A percentile compares a stretch with the other conserved stretches of the same genome.
Conservation (phyloP, 2,329 filamentous ascomycete species). For the Monosporascus sp. region DNA sequence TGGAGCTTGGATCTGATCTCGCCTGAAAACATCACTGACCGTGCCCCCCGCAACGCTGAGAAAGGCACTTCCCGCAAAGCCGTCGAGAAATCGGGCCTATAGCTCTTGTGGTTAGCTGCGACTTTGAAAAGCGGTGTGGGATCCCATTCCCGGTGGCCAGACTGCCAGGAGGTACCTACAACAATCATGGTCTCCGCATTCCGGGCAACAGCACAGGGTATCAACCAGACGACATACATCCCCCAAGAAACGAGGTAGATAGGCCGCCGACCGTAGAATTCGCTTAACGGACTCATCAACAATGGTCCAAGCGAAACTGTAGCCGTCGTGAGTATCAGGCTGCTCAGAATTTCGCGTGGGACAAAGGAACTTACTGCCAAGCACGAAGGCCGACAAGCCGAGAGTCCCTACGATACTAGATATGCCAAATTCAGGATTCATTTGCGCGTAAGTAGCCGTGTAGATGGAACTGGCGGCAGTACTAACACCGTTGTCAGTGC, state of each 20-base stretch:
- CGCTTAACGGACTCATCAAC: slow-evolving; percentile 57
- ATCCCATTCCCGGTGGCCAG: neutral
- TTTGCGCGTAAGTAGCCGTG: slow-evolving; percentile 72
- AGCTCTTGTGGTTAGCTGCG: neutral
- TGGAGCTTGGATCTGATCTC: slow-evolving; percentile 64
- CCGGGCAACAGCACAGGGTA: slow-evolving; percentile 73
- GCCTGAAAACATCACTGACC: slow-evolving; percentile 72
- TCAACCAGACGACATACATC: slow-evolving; percentile 72
- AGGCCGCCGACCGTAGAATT: slow-evolving; percentile 77
- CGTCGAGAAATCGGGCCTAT: slow-evolving; percentile 66
- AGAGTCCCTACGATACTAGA: slow-evolving; percentile 70
- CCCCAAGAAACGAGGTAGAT: slow-evolving; percentile 73
- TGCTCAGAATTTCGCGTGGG: neutral
- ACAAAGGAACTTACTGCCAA: slow-evolving; percentile 59
- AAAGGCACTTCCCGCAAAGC: slow-evolving; percentile 64
- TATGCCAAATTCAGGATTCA: slow-evolving; percentile 67
- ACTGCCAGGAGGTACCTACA: slow-evolving; percentile 11
- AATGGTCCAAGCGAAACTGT: slow-evolving; percentile 54
- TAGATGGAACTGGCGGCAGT: slow-evolving; percentile 88
- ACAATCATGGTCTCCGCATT: slow-evolving; percentile 80
- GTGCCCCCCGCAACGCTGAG: slow-evolving; percentile 76
- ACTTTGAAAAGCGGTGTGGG: neutral
- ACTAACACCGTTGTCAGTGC: slow-evolving; percentile 34
- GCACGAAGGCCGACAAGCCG: slow-evolving; percentile 76
- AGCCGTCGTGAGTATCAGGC: neutral